phyloP scores from a whole-genome alignment of 305 asterid genomes.

The Rubia tinctorum region DNA sequence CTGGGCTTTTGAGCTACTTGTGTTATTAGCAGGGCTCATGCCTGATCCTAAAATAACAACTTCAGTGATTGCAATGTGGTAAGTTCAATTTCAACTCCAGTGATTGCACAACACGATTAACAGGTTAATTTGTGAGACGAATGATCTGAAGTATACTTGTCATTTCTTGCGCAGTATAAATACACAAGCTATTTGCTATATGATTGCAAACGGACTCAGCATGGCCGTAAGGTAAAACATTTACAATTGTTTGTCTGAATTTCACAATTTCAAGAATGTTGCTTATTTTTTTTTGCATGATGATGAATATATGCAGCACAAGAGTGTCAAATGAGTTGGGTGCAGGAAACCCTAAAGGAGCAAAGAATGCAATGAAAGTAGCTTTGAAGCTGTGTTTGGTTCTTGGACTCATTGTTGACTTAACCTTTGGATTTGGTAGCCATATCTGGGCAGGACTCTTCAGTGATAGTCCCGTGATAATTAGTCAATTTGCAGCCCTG shows the following conservation, averaged over 20 bases:
- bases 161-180: constrained; percentile 44
- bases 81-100: neutral
- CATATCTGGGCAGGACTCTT: constrained; percentile 57
- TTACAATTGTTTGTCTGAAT: too few species aligned
- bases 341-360: constrained; percentile 47
- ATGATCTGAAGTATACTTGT: neutral
- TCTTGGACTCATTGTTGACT: constrained; percentile 32
- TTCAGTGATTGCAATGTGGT: constrained; percentile 79
- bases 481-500: constrained; percentile 44
- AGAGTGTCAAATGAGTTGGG: constrained; percentile 78
- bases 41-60: constrained; percentile 58
- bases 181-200: constrained; percentile 56
- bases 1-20: constrained; percentile 78
- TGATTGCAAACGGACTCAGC: constrained; percentile 59
- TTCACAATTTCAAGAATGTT: neutral
- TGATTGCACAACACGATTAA: neutral
- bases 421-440: constrained; percentile 43
- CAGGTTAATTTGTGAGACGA: too few species aligned
- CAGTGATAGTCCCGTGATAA: constrained; percentile 47
- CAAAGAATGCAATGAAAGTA: constrained; percentile 60
- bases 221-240: constrained; percentile 70
- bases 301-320: constrained; percentile 44
- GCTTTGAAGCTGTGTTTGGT: constrained; percentile 49
- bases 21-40: constrained; percentile 70
- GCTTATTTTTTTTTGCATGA: neutral